These are phyloP conservation scores for Rhizomucor pusillus DNA, from an alignment of 371 early-diverging fungal genomes.

Conservation along the genomic window DNA sequence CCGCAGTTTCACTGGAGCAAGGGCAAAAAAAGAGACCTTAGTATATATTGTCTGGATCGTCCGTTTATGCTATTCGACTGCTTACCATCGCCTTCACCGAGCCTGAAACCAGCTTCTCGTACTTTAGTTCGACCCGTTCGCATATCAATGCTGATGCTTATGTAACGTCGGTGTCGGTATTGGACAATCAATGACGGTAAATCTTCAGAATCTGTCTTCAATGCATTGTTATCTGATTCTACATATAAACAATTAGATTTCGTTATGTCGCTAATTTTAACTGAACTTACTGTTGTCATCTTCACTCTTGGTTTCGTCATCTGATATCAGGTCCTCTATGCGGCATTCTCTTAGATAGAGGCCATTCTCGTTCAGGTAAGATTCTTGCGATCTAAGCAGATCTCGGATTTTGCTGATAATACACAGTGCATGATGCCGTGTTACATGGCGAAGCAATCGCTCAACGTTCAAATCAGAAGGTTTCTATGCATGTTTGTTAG, in stretches of 20 bases:
- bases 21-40: background rate
- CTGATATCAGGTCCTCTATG: conserved; percentile 9
- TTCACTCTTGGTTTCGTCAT: no score
- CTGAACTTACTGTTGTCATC: no score
- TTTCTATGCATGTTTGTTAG: conserved; percentile 21
- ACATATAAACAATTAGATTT: no score
- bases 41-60: background rate
- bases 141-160: conserved; percentile 52
- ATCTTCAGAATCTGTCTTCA: background rate
- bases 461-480: conserved; percentile 51
- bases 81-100: conserved; percentile 56
- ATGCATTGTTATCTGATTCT: no score
- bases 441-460: conserved; percentile 46
- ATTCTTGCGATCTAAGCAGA: conserved; percentile 30
- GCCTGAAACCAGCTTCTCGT: conserved; percentile 46
- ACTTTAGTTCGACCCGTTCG: conserved; percentile 56
- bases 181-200: conserved; percentile 42
- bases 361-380: conserved; percentile 34
- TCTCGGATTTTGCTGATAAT: conserved; percentile 49
- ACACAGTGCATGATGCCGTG: conserved; percentile 45
- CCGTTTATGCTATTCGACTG: background rate
- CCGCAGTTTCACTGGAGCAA: conserved; percentile 31
- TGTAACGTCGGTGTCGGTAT: conserved; percentile 52
- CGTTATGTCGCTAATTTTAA: no score
- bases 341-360: conserved; percentile 20